These are phyloP conservation scores for Vigna nakashimae DNA, from an alignment of 306 rosid species.

Conservation along the genomic window DNA sequence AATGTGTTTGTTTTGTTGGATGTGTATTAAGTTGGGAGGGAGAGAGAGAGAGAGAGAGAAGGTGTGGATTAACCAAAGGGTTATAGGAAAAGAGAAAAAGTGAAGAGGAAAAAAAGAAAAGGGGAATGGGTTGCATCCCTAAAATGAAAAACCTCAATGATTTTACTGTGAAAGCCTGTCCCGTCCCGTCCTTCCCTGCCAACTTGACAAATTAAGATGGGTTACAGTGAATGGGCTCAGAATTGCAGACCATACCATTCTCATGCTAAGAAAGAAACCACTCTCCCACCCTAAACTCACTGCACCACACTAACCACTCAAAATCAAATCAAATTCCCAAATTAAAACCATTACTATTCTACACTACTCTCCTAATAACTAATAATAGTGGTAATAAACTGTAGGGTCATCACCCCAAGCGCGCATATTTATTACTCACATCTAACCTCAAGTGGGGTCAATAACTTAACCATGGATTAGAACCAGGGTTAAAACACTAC, in stretches of 20 bases:
- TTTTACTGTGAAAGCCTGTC: conserved; percentile 59
- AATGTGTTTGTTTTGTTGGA: too few species aligned
- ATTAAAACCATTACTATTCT: conserved; percentile 31
- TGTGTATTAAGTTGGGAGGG: too few species aligned
- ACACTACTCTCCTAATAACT: conserved; percentile 13
- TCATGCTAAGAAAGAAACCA: conserved; percentile 37
- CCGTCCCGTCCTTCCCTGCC: conserved; percentile 52
- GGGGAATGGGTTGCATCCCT: conserved; percentile 44
- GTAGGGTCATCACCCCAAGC: conserved; percentile 34
- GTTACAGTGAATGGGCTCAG: conserved; percentile 68
- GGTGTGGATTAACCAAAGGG: conserved; percentile 10
- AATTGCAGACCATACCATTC: conserved; percentile 56
- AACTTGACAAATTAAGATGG: conserved; percentile 69
- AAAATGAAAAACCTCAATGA: conserved; percentile 49
- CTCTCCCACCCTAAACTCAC: background rate
- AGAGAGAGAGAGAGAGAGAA: too few species aligned
- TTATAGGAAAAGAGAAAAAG: conserved; percentile 32
- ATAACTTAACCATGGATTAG: conserved; percentile 83
- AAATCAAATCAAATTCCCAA: conserved; percentile 38
- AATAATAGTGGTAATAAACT: conserved; percentile 35
- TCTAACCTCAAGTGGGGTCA: conserved; percentile 79
- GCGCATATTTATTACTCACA: conserved; percentile 70
- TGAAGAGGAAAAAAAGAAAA: conserved; percentile 42
- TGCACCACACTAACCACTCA: background rate
- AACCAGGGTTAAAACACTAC: conserved; percentile 77